Evolutionary conservation across 179 eudicot genomes (phyloP).

Genomic region (Beta corolliflora): DNA sequence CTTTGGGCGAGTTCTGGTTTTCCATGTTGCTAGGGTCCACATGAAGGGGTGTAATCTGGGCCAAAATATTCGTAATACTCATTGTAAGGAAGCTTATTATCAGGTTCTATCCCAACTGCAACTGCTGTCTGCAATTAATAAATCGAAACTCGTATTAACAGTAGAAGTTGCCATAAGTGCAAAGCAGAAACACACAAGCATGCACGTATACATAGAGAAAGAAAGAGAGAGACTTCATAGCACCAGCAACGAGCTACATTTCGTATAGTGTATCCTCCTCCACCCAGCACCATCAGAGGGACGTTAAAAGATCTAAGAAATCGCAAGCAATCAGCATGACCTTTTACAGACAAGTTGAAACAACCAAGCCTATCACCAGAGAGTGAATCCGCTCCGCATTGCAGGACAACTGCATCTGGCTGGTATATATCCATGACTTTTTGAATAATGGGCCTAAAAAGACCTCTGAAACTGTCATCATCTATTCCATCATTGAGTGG

Average conservation of each 20-base stretch:
- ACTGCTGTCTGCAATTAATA: constrained; percentile 76
- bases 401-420: constrained; percentile 94
- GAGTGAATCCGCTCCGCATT: constrained; percentile 98
- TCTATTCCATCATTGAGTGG: constrained; percentile 86
- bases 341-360: constrained; percentile 90
- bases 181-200: not conserved
- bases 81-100: constrained; percentile 91
- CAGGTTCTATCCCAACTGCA: constrained; percentile 95
- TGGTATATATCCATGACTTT: constrained; percentile 94
- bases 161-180: not conserved
- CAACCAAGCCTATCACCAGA: constrained; percentile 95
- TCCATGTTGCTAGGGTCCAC: constrained; percentile 69
- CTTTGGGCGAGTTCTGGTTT: constrained; percentile 68
- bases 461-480: constrained; percentile 70
- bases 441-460: constrained; percentile 77
- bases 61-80: constrained; percentile 93
- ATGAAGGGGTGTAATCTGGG: constrained; percentile 89
- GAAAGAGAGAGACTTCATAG: constrained; percentile 68
- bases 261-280: constrained; percentile 92
- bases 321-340: constrained; percentile 89
- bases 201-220: not conserved
- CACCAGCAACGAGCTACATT: constrained; percentile 99
- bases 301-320: constrained; percentile 91
- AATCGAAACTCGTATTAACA: not conserved
- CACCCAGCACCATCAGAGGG: constrained; percentile 94